phyloP scores from a whole-genome alignment of 345 rosid genomes.

The Bruguiera gymnorhiza region DNA sequence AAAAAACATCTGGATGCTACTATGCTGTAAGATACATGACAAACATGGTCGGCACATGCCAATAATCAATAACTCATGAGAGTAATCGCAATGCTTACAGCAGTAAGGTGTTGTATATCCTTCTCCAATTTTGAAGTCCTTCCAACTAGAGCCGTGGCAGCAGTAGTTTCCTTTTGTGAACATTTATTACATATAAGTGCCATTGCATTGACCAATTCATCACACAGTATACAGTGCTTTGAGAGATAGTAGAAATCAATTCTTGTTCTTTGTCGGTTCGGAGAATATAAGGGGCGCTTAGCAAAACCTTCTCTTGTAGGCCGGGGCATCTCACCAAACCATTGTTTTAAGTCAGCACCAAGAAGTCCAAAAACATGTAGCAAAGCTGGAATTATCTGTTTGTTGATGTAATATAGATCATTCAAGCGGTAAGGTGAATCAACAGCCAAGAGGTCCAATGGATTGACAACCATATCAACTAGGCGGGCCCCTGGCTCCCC shows the following conservation, averaged over 20 bases:
- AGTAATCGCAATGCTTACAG: constrained; percentile 42
- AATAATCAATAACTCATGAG: not conserved
- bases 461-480: constrained; percentile 95
- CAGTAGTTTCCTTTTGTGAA: constrained; percentile 44
- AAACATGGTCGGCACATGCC: not conserved
- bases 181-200: constrained; percentile 66
- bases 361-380: constrained; percentile 86
- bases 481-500: constrained; percentile 92
- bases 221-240: constrained; percentile 80
- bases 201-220: constrained; percentile 74
- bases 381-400: constrained; percentile 92
- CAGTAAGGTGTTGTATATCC: constrained; percentile 86
- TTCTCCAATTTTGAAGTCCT: constrained; percentile 78
- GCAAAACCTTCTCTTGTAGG: constrained; percentile 57
- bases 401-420: constrained; percentile 79
- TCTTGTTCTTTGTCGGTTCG: constrained; percentile 54
- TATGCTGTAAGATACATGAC: not conserved
- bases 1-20: not conserved
- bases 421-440: constrained; percentile 78
- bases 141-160: constrained; percentile 59
- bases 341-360: constrained; percentile 70
- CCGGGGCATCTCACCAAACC: constrained; percentile 93
- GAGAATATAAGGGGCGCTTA: constrained; percentile 44
- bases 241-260: constrained; percentile 88
- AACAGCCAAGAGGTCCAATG: constrained; percentile 67